Percentiles rank a stretch among this genome's conserved stretches.
Conservation (phyloP, 2,329 filamentous ascomycete genomes). For the Hyphodiscus sp. region DNA sequence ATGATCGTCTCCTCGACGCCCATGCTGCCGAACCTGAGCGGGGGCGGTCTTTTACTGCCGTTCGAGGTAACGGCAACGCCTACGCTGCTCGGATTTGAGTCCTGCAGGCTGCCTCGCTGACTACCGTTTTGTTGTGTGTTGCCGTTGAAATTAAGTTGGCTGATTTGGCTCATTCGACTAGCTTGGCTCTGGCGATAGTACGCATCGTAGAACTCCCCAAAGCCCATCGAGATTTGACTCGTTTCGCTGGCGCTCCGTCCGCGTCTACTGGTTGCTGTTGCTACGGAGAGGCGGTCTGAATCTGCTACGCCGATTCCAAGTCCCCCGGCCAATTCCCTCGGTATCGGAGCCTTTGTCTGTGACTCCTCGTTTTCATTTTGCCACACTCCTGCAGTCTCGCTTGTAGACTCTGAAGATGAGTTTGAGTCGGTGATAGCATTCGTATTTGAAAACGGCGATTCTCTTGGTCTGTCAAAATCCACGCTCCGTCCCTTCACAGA, state of each 20-base stretch:
- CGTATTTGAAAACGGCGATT: constrained; percentile 27
- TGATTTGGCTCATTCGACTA: constrained; percentile 3
- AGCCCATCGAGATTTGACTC: constrained; percentile 7
- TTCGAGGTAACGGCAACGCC: not conserved
- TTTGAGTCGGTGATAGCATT: constrained; percentile 6
- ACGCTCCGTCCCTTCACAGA: constrained; percentile 16
- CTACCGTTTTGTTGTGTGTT: not conserved
- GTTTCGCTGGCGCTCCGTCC: constrained; percentile 8
- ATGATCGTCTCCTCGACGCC: constrained; percentile 6
- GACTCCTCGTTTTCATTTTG: not conserved
- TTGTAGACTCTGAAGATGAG: constrained; percentile 6
- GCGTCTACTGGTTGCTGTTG: not conserved
- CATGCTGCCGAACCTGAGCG: constrained; percentile 1
- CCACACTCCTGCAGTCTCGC: not conserved
- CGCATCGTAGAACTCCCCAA: constrained; percentile 21
- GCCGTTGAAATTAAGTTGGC: not conserved
- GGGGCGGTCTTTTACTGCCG: not conserved
- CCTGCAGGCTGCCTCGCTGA: not conserved
- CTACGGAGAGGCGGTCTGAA: not conserved
- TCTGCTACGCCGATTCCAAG: not conserved
- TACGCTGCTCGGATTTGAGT: not conserved
- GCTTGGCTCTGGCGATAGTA: constrained; percentile 17
- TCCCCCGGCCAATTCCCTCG: not conserved
- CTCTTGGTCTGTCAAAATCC: constrained; percentile 18
- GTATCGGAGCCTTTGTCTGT: not conserved